These are phyloP conservation scores for Bipolaris oryzae DNA, from an alignment of 2,329 filamentous ascomycete species.

Conservation along the genomic window DNA sequence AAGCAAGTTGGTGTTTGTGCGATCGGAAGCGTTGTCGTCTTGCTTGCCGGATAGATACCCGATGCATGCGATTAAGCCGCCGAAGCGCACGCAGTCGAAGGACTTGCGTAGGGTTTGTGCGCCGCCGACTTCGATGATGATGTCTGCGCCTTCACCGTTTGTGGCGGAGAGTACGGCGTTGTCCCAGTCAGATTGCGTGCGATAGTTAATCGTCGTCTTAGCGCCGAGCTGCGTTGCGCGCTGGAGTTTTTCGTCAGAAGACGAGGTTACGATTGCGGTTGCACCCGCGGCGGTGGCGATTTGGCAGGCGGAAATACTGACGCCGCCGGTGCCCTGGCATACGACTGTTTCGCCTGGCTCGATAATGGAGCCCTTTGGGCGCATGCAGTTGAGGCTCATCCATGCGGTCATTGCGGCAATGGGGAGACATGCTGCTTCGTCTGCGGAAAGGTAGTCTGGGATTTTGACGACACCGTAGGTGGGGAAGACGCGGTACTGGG, in stretches of 20 bases:
- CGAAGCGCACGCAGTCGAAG: constrained; percentile 52
- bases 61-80: constrained; percentile 51
- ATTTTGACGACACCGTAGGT: constrained; percentile 61
- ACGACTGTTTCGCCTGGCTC: constrained; percentile 49
- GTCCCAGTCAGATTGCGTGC: constrained; percentile 64
- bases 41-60: constrained; percentile 59
- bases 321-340: constrained; percentile 54
- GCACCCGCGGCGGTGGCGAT: constrained; percentile 53
- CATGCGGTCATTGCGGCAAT: constrained; percentile 68
- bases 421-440: constrained; percentile 66
- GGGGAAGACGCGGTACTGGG: constrained; percentile 65
- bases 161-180: constrained; percentile 59
- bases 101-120: constrained; percentile 56
- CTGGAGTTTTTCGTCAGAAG: constrained; percentile 60
- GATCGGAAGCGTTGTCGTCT: constrained; percentile 61
- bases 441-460: constrained; percentile 63
- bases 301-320: constrained; percentile 49
- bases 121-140: constrained; percentile 60
- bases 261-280: constrained; percentile 64
- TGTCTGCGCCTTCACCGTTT: constrained; percentile 51
- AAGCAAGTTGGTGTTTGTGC: constrained; percentile 66
- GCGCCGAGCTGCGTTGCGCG: constrained; percentile 63
- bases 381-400: constrained; percentile 68
- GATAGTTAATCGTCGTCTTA: constrained; percentile 67
- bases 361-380: constrained; percentile 41